These are phyloP conservation scores for Coemansia brasiliensis DNA, from an alignment of 192 early-diverging fungal species.

Conservation along the genomic window DNA sequence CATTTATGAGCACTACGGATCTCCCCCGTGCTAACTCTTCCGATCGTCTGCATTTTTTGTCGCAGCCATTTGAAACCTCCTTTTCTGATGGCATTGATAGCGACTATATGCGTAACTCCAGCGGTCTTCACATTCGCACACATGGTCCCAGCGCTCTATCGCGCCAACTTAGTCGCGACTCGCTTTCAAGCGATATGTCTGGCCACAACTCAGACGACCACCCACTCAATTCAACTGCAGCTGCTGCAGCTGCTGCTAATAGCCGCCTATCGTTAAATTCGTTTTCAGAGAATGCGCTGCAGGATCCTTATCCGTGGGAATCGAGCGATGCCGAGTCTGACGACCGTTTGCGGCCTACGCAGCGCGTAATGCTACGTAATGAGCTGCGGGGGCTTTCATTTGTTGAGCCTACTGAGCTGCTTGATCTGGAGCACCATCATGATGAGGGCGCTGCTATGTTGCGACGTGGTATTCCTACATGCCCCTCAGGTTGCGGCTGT, in stretches of 20 bases:
- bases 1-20: not conserved
- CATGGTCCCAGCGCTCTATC: conserved; percentile 5
- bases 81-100: not conserved
- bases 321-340: conserved; percentile 32
- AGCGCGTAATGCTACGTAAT: not conserved
- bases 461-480: conserved; percentile 37
- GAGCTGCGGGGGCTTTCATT: not conserved
- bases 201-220: not conserved
- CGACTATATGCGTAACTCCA: not conserved
- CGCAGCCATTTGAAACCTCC: too few species aligned
- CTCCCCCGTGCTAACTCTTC: too few species aligned
- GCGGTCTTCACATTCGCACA: not conserved
- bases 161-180: conserved; percentile 8
- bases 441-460: conserved; percentile 8
- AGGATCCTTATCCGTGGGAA: conserved; percentile 7
- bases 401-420: not conserved
- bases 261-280: not conserved
- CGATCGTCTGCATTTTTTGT: too few species aligned
- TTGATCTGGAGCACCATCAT: not conserved
- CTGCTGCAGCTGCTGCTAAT: not conserved
- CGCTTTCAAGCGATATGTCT: not conserved
- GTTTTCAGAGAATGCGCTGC: not conserved
- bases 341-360: conserved; percentile 21
- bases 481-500: conserved; percentile 48
- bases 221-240: not conserved